Conservation (phyloP, 257 asterid species). For the Solanum rostratum region DNA sequence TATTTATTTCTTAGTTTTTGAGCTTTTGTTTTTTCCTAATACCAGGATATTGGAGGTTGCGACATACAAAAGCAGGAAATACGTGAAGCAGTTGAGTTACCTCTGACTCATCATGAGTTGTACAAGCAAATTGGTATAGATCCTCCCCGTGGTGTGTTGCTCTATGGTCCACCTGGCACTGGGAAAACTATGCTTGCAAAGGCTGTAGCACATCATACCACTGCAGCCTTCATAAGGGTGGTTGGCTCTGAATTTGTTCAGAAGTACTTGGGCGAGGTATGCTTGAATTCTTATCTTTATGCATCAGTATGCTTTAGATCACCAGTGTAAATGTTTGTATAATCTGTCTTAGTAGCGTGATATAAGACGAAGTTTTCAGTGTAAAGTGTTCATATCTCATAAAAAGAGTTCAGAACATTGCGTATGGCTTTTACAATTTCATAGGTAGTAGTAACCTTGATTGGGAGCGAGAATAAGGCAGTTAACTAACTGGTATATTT, state of each 20-base stretch:
- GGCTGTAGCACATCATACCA: slow-evolving; percentile 81
- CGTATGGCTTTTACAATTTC: neutral
- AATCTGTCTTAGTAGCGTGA: neutral
- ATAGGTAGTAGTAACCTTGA: neutral
- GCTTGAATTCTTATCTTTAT: neutral
- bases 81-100: slow-evolving; percentile 82
- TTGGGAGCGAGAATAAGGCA: neutral
- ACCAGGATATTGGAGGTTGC: slow-evolving; percentile 80
- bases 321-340: neutral
- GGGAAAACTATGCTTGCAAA: slow-evolving; percentile 90
- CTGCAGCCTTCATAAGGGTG: slow-evolving; percentile 79
- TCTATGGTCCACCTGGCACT: slow-evolving; percentile 86
- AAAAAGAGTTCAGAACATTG: neutral
- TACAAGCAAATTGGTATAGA: slow-evolving; percentile 83
- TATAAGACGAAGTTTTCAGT: neutral
- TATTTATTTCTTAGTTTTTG: neutral
- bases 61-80: slow-evolving; percentile 89
- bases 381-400: neutral
- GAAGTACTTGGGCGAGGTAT: slow-evolving; percentile 86
- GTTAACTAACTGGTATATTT: neutral
- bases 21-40: neutral
- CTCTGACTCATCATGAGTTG: slow-evolving; percentile 72
- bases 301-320: neutral
- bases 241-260: slow-evolving; percentile 89
- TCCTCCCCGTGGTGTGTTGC: slow-evolving; percentile 86